Conservation (phyloP, 768 basidiomycete species). For the Tubosaeta sp. region DNA sequence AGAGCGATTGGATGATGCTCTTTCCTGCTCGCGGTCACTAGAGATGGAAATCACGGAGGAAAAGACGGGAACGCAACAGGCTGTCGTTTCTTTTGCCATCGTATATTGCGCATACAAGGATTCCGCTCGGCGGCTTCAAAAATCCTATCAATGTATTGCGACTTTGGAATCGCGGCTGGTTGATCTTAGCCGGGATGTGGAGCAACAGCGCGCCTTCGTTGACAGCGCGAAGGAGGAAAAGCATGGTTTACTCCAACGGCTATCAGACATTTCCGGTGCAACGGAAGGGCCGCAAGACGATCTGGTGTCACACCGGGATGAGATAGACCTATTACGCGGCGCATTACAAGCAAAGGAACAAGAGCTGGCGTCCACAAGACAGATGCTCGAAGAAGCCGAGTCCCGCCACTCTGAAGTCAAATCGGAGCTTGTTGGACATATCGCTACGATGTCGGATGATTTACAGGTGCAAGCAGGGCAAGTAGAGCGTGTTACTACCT, state of each 20-base stretch:
- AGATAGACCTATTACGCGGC: constrained; percentile 35
- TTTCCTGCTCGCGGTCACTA: constrained; percentile 9
- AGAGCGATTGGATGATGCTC: constrained; percentile 5
- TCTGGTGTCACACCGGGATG: constrained; percentile 12
- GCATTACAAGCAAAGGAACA: constrained; percentile 34
- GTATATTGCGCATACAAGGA: constrained; percentile 17
- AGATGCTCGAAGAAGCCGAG: constrained; percentile 31
- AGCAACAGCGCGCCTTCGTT: constrained; percentile 4
- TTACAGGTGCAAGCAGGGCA: constrained; percentile 9
- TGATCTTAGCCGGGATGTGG: constrained; percentile 13
- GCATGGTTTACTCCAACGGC: constrained; percentile 7
- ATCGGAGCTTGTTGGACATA: constrained; percentile 28
- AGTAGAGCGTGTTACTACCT: constrained; percentile 13
- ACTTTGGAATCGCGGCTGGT: constrained; percentile 19
- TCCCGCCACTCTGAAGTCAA: constrained; percentile 33
- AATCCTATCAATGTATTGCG: constrained; percentile 1
- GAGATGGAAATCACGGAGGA: constrained; percentile 7
- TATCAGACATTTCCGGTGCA: constrained; percentile 5
- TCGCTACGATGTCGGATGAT: constrained; percentile 18
- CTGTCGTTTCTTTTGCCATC: constrained; percentile 22
- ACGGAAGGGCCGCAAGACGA: background rate
- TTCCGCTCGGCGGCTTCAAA: constrained; percentile 10
- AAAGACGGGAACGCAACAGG: constrained; percentile 12
- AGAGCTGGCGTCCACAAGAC: constrained; percentile 34
- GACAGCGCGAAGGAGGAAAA: constrained; percentile 9